Conservation (phyloP, 2,329 filamentous ascomycete species). For the Calonectria ilicicola region DNA sequence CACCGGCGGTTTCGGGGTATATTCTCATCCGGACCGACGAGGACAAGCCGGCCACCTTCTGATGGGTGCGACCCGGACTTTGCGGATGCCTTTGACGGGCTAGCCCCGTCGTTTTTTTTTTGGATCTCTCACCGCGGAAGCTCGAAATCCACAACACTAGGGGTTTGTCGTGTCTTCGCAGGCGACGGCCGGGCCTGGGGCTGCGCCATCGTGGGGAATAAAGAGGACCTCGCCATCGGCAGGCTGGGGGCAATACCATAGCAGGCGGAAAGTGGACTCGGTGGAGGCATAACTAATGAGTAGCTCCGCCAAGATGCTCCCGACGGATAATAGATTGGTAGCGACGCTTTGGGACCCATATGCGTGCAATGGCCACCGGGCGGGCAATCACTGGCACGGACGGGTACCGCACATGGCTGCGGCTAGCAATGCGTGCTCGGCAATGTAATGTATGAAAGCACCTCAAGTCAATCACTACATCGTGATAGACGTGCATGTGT, state of each 20-base stretch:
- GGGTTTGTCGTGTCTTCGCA: not conserved
- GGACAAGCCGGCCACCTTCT: not conserved
- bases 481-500: slow-evolving; percentile 1
- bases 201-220: not conserved
- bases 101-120: not conserved
- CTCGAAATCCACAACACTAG: not conserved
- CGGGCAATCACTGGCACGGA: not conserved
- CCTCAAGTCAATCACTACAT: not conserved
- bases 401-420: not conserved
- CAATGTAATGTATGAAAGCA: not conserved
- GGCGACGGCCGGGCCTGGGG: not conserved
- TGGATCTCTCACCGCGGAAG: not conserved
- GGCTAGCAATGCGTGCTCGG: slow-evolving; percentile 6
- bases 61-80: not conserved
- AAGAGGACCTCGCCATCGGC: not conserved
- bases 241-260: slow-evolving; percentile 20
- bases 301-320: slow-evolving; percentile 2
- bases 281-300: slow-evolving; percentile 7
- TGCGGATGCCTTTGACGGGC: not conserved
- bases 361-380: not conserved
- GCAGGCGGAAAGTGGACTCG: slow-evolving; percentile 35
- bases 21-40: not conserved
- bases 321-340: not conserved
- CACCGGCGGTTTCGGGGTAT: not conserved
- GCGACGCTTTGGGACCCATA: not conserved